Conservation (phyloP, 179 eudicot species). For the Vitellaria paradoxa region DNA sequence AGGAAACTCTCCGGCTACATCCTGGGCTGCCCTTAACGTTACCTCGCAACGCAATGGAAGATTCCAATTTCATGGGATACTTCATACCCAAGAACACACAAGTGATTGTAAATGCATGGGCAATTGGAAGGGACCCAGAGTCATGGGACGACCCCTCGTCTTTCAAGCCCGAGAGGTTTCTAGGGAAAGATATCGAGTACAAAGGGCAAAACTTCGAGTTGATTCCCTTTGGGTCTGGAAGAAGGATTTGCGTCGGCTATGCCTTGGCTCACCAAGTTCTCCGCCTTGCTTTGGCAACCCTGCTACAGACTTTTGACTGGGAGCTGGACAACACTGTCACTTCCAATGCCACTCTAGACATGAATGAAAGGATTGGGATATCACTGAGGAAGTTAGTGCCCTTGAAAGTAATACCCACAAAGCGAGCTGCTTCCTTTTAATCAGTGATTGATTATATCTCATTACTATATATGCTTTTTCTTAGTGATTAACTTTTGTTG, state of each 20-base stretch:
- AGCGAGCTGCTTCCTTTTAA: too few relatives aligned
- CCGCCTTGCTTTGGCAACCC: neutral
- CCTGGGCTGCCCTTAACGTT: neutral
- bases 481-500: too few relatives aligned
- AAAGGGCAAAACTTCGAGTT: neutral
- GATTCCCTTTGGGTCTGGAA: neutral
- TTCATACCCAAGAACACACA: slow-evolving; percentile 11
- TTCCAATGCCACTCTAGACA: neutral
- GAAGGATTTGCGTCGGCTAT: neutral
- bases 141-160: neutral
- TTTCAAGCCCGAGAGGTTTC: neutral
- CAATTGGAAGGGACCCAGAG: slow-evolving; percentile 6
- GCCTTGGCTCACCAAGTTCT: neutral
- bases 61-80: slow-evolving; percentile 1
- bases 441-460: too few relatives aligned
- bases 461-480: too few relatives aligned
- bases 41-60: slow-evolving; percentile 7
- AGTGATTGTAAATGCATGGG: slow-evolving; percentile 8
- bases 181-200: neutral
- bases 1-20: slow-evolving; percentile 8
- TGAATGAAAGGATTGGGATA: too few relatives aligned
- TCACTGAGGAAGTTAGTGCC: too few relatives aligned
- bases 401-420: too few relatives aligned
- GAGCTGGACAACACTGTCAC: neutral
- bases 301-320: slow-evolving; percentile 5